These are phyloP conservation scores for Talaromyces sp. DNA, from an alignment of 2,329 filamentous ascomycete genomes.

Conservation along the genomic window DNA sequence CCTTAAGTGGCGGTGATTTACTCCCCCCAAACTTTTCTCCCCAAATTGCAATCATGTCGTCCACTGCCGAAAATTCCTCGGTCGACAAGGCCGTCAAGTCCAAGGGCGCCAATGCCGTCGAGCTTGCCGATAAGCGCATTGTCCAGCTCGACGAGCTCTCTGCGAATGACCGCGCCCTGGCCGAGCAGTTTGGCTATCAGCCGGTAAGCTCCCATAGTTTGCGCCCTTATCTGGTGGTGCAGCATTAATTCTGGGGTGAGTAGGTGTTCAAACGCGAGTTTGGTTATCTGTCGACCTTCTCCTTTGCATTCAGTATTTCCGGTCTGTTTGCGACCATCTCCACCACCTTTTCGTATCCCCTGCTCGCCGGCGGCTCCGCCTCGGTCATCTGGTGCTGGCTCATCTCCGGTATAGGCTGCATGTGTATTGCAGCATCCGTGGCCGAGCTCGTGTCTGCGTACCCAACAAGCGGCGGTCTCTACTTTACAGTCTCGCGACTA, in stretches of 20 bases:
- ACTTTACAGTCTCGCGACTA: slow-evolving; percentile 53
- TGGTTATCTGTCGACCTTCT: slow-evolving; percentile 53
- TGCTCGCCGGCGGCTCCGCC: slow-evolving; percentile 45
- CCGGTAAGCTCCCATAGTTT: slow-evolving; percentile 16
- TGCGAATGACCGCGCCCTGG: slow-evolving; percentile 21
- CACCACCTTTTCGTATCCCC: slow-evolving; percentile 51
- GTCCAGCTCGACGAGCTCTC: slow-evolving; percentile 20
- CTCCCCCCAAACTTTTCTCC: background rate
- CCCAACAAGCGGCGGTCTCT: slow-evolving; percentile 51
- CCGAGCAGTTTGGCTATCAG: slow-evolving; percentile 27
- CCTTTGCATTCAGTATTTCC: slow-evolving; percentile 54
- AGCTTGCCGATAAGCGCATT: slow-evolving; percentile 4
- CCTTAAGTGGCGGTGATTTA: slow-evolving; percentile 8
- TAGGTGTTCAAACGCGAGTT: slow-evolving; percentile 57
- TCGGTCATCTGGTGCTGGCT: slow-evolving; percentile 55
- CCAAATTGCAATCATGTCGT: slow-evolving; percentile 2
- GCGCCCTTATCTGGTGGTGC: background rate
- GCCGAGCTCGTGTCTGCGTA: slow-evolving; percentile 54
- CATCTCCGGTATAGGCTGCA: slow-evolving; percentile 51
- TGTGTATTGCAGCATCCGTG: slow-evolving; percentile 51
- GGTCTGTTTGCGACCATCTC: slow-evolving; percentile 52
- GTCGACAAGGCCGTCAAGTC: slow-evolving; percentile 1
- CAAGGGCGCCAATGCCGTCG: background rate
- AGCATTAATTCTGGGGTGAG: slow-evolving; percentile 8
- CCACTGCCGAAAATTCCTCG: slow-evolving; percentile 7